These are phyloP conservation scores for Botrytis cinerea DNA, from an alignment of 2,329 filamentous ascomycete genomes.

Conservation along the genomic window DNA sequence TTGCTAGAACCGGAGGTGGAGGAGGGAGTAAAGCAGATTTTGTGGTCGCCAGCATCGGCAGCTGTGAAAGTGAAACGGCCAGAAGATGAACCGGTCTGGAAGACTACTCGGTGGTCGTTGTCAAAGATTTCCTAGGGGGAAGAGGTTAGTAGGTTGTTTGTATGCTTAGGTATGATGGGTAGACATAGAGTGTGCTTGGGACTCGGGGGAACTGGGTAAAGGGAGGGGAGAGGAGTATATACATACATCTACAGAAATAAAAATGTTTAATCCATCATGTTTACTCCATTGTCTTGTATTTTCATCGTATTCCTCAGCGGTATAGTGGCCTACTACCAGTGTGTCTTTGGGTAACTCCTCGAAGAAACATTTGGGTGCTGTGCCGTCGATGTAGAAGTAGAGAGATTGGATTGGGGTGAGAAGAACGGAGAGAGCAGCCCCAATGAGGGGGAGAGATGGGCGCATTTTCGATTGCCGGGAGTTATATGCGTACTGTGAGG, in stretches of 20 bases:
- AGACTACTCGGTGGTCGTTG: constrained; percentile 94
- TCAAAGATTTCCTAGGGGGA: constrained; percentile 78
- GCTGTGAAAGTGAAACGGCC: constrained; percentile 96
- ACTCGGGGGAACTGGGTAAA: constrained; percentile 21
- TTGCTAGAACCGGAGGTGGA: constrained; percentile 68
- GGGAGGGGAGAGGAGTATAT: constrained; percentile 10
- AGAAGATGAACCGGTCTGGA: constrained; percentile 71
- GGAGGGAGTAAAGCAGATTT: constrained; percentile 87
- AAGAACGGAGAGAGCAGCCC: constrained; percentile 56
- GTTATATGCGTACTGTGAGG: constrained; percentile 1
- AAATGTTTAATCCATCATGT: constrained; percentile 77
- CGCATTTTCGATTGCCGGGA: constrained; percentile 50
- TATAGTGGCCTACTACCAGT: constrained; percentile 90
- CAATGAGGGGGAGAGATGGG: constrained; percentile 62
- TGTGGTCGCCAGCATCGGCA: constrained; percentile 92
- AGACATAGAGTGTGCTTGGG: constrained; percentile 19
- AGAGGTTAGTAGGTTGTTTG: neutral
- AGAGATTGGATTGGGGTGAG: constrained; percentile 72
- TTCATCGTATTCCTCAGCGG: constrained; percentile 80
- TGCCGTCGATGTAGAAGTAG: constrained; percentile 93
- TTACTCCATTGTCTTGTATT: constrained; percentile 66
- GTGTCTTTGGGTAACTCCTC: constrained; percentile 98
- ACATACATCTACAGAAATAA: constrained; percentile 83
- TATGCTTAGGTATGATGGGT: neutral
- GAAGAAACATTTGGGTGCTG: constrained; percentile 90